A percentile compares a stretch with the other conserved stretches of the same genome.
Evolutionary conservation across 129 eudicot species (phyloP).

Genomic region (Chrysanthemum lavandulifolium): DNA sequence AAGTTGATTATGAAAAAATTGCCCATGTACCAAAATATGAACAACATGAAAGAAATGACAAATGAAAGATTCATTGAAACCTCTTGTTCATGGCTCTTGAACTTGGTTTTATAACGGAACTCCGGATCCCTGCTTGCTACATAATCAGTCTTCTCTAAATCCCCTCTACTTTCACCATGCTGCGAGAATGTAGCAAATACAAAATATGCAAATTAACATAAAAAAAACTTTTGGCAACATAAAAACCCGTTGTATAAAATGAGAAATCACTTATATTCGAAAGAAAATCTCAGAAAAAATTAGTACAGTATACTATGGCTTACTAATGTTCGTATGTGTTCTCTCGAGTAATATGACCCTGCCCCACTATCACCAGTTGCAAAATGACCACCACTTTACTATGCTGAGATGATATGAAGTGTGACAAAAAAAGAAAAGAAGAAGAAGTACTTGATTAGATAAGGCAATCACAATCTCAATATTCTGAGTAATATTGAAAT

Average conservation of each 20-base stretch:
- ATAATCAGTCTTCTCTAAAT: conserved; percentile 1
- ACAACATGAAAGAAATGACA: neutral
- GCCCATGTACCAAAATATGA: conserved; percentile 11
- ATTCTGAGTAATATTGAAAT: too few relatives aligned
- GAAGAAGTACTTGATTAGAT: too few relatives aligned
- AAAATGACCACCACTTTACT: too few relatives aligned
- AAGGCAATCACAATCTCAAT: too few relatives aligned
- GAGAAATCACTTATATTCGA: neutral
- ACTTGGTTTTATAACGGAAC: conserved; percentile 33
- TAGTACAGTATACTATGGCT: conserved; percentile 1
- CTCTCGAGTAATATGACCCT: conserved; percentile 94
- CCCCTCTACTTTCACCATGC: conserved; percentile 31
- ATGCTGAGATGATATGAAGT: too few relatives aligned
- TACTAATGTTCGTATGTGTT: conserved; percentile 67
- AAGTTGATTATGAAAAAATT: neutral
- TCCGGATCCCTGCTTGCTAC: conserved; percentile 83
- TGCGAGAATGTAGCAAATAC: conserved; percentile 31
- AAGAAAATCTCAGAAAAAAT: conserved; percentile 10
- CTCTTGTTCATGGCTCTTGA: conserved; percentile 97
- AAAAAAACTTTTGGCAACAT: neutral
- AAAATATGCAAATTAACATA: conserved; percentile 15
- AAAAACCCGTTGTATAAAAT: conserved; percentile 2
- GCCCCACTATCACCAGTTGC: conserved; percentile 24
- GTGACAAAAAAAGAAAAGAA: too few relatives aligned
- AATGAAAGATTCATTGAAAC: conserved; percentile 36